These are phyloP conservation scores for Holtermannia corniformis DNA, from an alignment of 768 basidiomycete genomes.

Conservation along the genomic window DNA sequence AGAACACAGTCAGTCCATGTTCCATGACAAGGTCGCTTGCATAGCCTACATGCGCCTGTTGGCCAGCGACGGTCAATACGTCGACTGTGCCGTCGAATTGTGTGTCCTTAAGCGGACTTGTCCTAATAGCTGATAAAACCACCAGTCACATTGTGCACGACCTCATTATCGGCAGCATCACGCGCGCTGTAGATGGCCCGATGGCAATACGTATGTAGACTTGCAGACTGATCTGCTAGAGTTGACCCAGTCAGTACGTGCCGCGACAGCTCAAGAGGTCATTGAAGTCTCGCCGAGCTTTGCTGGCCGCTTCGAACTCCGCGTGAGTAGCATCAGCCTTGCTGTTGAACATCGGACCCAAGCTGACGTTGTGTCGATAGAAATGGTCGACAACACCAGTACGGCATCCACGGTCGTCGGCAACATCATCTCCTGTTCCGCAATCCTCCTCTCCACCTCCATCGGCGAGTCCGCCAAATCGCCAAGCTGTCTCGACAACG, in stretches of 20 bases:
- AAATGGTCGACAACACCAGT: neutral
- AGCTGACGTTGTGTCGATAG: too few relatives aligned
- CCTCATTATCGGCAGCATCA: conserved; percentile 16
- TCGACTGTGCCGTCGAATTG: conserved; percentile 18
- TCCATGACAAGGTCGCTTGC: conserved; percentile 19
- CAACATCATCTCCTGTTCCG: neutral
- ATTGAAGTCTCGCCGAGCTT: conserved; percentile 18
- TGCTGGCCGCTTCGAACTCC: neutral
- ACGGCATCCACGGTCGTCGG: neutral
- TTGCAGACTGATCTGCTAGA: conserved; percentile 3
- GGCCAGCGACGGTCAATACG: conserved; percentile 20
- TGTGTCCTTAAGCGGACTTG: conserved; percentile 7
- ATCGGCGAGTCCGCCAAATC: too few relatives aligned
- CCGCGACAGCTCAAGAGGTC: conserved; percentile 28
- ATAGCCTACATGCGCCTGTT: conserved; percentile 17
- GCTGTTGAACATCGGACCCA: too few relatives aligned
- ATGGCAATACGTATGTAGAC: conserved; percentile 20
- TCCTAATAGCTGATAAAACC: neutral
- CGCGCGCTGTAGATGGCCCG: conserved; percentile 21
- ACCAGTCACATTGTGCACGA: conserved; percentile 23
- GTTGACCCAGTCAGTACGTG: conserved; percentile 25
- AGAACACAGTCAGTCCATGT: conserved; percentile 15
- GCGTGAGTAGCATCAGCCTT: conserved; percentile 11
- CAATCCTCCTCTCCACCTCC: too few relatives aligned
- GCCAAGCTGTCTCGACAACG: neutral